Evolutionary conservation across 2,329 filamentous ascomycete species (phyloP).

Genomic region (Colletotrichum orbiculare): DNA sequence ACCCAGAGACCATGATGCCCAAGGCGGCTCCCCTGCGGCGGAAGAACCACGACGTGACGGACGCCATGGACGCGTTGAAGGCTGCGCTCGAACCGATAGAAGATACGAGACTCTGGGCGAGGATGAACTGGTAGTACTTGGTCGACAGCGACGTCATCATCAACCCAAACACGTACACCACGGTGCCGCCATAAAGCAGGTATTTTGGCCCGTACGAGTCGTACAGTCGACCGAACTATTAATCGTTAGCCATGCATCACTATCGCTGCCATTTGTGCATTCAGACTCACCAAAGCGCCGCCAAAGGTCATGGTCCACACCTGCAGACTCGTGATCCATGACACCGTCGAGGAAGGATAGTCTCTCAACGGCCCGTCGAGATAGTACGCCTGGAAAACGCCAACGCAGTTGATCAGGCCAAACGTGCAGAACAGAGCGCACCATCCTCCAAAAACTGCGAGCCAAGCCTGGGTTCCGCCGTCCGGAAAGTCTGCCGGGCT

Average conservation of each 20-base stretch:
- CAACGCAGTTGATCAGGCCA: constrained; percentile 57
- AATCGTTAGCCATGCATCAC: not conserved
- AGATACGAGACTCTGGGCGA: constrained; percentile 54
- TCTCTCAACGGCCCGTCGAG: constrained; percentile 57
- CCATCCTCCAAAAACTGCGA: constrained; percentile 62
- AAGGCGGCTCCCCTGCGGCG: constrained; percentile 62
- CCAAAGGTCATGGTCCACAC: constrained; percentile 61
- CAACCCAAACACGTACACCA: constrained; percentile 70
- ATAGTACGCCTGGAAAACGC: constrained; percentile 71
- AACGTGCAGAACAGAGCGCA: constrained; percentile 57
- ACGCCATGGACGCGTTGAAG: constrained; percentile 56
- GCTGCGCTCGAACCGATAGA: constrained; percentile 55
- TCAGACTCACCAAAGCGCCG: constrained; percentile 55
- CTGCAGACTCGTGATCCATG: constrained; percentile 70
- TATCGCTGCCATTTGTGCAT: constrained; percentile 35
- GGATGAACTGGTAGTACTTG: constrained; percentile 58
- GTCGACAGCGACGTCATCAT: constrained; percentile 71
- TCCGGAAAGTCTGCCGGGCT: constrained; percentile 68
- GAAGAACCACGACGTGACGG: constrained; percentile 63
- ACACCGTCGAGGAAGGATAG: constrained; percentile 62
- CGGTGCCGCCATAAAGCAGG: constrained; percentile 63
- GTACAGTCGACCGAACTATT: constrained; percentile 67
- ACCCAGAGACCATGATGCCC: constrained; percentile 64
- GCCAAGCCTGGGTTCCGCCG: constrained; percentile 67
- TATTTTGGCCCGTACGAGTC: constrained; percentile 73